A percentile compares a stretch with the other conserved stretches of the same genome.
Conservation (phyloP, 495 filamentous ascomycete species). For the Tuber brumale region DNA sequence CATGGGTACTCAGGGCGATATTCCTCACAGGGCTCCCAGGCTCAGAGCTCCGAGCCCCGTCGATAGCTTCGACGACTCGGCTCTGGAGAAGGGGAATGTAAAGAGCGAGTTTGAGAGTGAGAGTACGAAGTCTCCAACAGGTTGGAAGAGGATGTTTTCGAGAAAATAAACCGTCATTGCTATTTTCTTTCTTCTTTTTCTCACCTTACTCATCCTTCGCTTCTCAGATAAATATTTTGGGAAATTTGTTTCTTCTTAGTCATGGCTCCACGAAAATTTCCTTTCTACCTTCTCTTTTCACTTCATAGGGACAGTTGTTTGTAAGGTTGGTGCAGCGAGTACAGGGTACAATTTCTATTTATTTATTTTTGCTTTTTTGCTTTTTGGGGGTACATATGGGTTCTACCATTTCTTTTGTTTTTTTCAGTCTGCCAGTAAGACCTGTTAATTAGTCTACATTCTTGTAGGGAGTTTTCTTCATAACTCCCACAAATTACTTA, state of each 20-base stretch:
- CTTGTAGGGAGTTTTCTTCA: neutral
- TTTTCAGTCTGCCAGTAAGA: constrained; percentile 1
- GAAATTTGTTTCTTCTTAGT: constrained; percentile 13
- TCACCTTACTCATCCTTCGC: constrained; percentile 10
- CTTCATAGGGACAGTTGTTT: constrained; percentile 27
- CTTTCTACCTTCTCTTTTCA: constrained; percentile 16
- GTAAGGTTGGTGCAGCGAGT: constrained; percentile 21
- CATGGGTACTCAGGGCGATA: constrained; percentile 18
- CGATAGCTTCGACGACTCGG: constrained; percentile 13
- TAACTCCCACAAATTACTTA: neutral
- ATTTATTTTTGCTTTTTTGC: constrained; percentile 8
- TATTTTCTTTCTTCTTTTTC: constrained; percentile 1
- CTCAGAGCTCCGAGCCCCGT: constrained; percentile 12
- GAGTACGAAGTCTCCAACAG: constrained; percentile 6
- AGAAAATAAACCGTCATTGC: constrained; percentile 18
- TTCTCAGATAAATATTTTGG: constrained; percentile 37
- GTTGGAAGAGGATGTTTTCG: constrained; percentile 24
- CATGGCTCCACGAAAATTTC: constrained; percentile 7
- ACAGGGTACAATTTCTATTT: constrained; percentile 6
- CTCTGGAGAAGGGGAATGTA: constrained; percentile 27
- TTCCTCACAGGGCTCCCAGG: constrained; percentile 12
- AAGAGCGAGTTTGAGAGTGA: constrained; percentile 26
- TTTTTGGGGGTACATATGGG: constrained; percentile 19
- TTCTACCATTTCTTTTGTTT: constrained; percentile 18
- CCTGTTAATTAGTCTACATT: constrained; percentile 3